phyloP scores from a whole-genome alignment of 306 rosid genomes.

The Sechiopsis laciniata region DNA sequence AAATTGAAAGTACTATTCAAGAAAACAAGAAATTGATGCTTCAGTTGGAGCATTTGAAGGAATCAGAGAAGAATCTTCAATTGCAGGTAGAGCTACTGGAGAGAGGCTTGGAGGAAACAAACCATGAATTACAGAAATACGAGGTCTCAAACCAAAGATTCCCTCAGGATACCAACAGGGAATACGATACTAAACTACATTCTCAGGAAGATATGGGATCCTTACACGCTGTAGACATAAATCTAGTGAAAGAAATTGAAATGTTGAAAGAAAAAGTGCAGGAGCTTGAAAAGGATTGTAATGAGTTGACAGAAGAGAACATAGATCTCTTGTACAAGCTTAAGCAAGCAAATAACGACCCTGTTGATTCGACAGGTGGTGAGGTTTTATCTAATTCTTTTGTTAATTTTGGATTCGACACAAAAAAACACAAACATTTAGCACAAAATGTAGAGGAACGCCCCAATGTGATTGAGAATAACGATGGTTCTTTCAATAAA shows the following conservation, averaged over 20 bases:
- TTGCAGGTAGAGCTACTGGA: conserved; percentile 51
- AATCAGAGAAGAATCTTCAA: conserved; percentile 53
- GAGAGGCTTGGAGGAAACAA: conserved; percentile 49
- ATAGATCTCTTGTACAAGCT: conserved; percentile 80
- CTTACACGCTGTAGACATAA: conserved; percentile 36
- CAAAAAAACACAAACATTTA: conserved; percentile 33
- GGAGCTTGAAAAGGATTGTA: conserved; percentile 89
- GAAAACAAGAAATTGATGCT: conserved; percentile 41
- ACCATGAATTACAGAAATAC: conserved; percentile 31
- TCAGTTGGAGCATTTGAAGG: conserved; percentile 52
- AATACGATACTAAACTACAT: too few species aligned
- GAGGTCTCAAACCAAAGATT: conserved; percentile 31
- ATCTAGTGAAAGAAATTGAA: conserved; percentile 52
- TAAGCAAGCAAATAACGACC: conserved; percentile 51
- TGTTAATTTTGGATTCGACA: conserved; percentile 45
- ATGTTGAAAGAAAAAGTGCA: conserved; percentile 62
- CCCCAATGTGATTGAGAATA: conserved; percentile 24
- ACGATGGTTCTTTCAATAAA: conserved; percentile 22
- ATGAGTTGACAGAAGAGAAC: conserved; percentile 90
- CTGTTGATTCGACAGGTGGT: conserved; percentile 32
- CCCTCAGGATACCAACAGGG: too few species aligned
- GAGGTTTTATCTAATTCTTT: conserved; percentile 33
- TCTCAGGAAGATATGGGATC: conserved; percentile 45
- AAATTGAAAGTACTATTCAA: conserved; percentile 34
- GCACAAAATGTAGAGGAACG: conserved; percentile 30